Percentiles rank a stretch among this genome's conserved stretches.
phyloP scores from a whole-genome alignment of 106 monocot genomes.

The Dactylorhiza incarnata region DNA sequence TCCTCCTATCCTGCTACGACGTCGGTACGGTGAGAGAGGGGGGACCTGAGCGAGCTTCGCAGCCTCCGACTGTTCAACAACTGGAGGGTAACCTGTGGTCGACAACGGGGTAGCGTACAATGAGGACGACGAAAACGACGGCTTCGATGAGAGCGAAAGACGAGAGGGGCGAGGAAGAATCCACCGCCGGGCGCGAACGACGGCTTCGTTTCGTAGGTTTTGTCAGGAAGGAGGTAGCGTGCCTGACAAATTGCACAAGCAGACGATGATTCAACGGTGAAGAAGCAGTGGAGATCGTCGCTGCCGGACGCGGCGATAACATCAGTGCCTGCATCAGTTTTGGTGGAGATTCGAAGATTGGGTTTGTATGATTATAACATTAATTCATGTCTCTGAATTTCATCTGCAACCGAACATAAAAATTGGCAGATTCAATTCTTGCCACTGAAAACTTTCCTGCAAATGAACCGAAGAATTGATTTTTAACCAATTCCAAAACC shows the following conservation, averaged over 20 bases:
- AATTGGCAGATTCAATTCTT: no score
- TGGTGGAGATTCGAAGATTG: neutral
- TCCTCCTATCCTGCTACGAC: no score
- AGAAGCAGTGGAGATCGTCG: neutral
- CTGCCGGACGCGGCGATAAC: neutral
- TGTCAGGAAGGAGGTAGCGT: neutral
- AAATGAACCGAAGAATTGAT: no score
- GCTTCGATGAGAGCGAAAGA: neutral
- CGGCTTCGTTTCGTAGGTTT: no score
- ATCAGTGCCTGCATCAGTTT: constrained; percentile 4
- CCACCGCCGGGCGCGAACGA: no score
- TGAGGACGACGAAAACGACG: neutral
- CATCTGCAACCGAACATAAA: no score
- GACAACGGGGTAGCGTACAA: neutral
- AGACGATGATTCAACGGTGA: neutral
- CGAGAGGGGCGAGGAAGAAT: neutral
- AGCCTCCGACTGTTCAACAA: neutral
- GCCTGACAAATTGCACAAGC: neutral
- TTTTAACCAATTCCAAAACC: no score
- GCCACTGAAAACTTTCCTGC: no score
- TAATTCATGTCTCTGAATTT: no score
- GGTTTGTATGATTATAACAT: no score
- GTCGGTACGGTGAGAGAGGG: neutral
- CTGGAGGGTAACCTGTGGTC: constrained; percentile 1
- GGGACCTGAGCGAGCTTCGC: constrained; percentile 4